phyloP scores from a whole-genome alignment of 169 alveolate species.

The Cryptosporidium muris region DNA sequence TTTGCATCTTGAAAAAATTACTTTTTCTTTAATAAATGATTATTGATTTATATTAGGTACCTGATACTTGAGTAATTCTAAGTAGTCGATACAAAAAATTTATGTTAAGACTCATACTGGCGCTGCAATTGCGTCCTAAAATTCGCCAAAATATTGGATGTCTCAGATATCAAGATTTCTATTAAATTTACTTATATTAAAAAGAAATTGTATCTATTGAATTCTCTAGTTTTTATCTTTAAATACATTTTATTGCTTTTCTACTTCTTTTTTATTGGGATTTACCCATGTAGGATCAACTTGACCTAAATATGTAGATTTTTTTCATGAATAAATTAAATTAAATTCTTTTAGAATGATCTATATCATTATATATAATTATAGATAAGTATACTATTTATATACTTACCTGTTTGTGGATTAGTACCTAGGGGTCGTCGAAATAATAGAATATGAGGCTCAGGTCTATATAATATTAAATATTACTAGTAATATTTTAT shows the following conservation, averaged over 20 bases:
- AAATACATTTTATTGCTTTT: background rate
- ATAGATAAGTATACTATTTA: background rate
- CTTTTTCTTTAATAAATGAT: no score
- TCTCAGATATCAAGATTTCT: no score
- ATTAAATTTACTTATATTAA: no score
- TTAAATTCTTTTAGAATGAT: no score
- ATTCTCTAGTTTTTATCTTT: background rate
- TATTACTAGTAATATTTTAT: background rate
- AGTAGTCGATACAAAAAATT: no score
- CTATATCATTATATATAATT: background rate
- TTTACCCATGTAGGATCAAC: slow-evolving; percentile 45
- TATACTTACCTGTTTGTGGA: slow-evolving; percentile 84
- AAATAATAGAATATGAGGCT: slow-evolving; percentile 90
- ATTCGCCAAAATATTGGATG: no score
- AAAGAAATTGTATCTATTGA: no score
- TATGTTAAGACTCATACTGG: no score
- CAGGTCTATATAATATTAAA: slow-evolving; percentile 79
- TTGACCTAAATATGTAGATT: slow-evolving; percentile 7
- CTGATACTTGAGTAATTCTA: no score
- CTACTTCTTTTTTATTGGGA: background rate
- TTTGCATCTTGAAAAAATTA: background rate
- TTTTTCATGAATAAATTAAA: background rate
- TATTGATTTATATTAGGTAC: no score
- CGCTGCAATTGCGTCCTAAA: no score
- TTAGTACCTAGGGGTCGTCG: slow-evolving; percentile 92